Percentiles rank a stretch among this genome's conserved stretches.
Evolutionary conservation across 768 basidiomycete species (phyloP).

Genomic region (Tricholoma sp.): DNA sequence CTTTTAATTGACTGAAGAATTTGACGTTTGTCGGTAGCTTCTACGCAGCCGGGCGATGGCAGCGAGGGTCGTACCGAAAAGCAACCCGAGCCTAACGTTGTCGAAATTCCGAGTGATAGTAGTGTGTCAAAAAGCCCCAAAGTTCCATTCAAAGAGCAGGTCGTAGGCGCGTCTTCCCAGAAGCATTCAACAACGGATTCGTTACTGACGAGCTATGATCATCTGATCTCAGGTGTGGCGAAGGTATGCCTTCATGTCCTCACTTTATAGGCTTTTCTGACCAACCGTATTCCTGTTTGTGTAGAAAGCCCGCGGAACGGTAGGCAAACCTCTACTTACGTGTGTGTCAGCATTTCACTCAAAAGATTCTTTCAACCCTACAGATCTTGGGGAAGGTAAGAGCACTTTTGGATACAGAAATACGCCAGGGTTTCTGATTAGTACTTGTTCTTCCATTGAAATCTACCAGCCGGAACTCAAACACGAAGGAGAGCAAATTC

Average conservation of each 20-base stretch:
- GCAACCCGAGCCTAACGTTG: constrained; percentile 15
- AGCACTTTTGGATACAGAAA: no score
- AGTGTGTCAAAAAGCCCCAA: constrained; percentile 11
- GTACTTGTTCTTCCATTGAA: not conserved
- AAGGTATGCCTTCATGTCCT: constrained; percentile 19
- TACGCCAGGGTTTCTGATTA: not conserved
- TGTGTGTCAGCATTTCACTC: not conserved
- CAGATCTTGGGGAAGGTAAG: constrained; percentile 33
- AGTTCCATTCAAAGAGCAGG: constrained; percentile 54
- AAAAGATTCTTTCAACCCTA: not conserved
- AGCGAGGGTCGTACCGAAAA: constrained; percentile 22
- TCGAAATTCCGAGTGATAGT: constrained; percentile 3
- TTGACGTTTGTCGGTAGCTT: constrained; percentile 19
- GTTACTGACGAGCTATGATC: not conserved
- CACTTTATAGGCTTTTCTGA: not conserved
- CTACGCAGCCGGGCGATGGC: constrained; percentile 32
- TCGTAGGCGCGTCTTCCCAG: constrained; percentile 38
- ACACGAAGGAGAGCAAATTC: constrained; percentile 48
- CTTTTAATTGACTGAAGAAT: not conserved
- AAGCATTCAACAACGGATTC: constrained; percentile 1
- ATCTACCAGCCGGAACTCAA: constrained; percentile 34
- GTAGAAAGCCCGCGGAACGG: constrained; percentile 42
- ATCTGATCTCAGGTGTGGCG: constrained; percentile 22
- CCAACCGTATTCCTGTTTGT: not conserved
- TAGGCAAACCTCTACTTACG: constrained; percentile 14